Percentiles rank a stretch among this genome's conserved stretches.
Conservation (phyloP, 208 protist species). For the Acanthamoeba triangularis region DNA sequence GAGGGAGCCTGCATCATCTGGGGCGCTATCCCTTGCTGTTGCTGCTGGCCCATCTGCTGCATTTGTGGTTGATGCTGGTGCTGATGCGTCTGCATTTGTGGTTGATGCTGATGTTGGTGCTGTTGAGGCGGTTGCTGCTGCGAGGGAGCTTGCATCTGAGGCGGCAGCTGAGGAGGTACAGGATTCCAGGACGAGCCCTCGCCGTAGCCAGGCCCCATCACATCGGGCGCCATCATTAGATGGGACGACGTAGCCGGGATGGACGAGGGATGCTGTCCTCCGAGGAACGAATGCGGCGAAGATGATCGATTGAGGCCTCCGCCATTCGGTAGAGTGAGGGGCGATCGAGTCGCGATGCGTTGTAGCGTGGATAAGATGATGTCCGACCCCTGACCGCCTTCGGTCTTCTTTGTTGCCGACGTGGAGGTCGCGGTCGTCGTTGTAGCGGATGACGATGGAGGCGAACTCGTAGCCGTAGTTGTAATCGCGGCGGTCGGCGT, state of each 20-base stretch:
- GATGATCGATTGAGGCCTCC: conserved; percentile 16
- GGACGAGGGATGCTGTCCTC: neutral
- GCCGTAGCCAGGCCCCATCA: neutral
- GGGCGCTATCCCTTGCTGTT: neutral
- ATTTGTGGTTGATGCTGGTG: neutral
- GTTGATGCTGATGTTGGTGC: neutral
- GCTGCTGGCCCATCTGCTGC: neutral
- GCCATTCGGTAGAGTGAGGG: conserved; percentile 11
- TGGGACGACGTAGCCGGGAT: neutral
- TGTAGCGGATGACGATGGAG: neutral
- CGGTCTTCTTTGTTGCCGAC: neutral
- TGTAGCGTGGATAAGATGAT: conserved; percentile 2
- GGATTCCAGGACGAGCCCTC: neutral
- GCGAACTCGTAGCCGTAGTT: neutral
- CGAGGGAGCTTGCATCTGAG: neutral
- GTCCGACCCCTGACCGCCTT: conserved; percentile 11
- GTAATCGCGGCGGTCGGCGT: neutral
- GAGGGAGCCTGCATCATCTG: too few species aligned
- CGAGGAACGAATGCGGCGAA: conserved; percentile 20
- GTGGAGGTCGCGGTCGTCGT: neutral
- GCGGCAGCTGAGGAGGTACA: neutral
- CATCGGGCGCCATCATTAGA: neutral
- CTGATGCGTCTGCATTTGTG: neutral
- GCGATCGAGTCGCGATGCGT: conserved; percentile 21
- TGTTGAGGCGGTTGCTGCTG: neutral